phyloP scores from a whole-genome alignment of 441 rosid genomes.

The Kokia cookei region DNA sequence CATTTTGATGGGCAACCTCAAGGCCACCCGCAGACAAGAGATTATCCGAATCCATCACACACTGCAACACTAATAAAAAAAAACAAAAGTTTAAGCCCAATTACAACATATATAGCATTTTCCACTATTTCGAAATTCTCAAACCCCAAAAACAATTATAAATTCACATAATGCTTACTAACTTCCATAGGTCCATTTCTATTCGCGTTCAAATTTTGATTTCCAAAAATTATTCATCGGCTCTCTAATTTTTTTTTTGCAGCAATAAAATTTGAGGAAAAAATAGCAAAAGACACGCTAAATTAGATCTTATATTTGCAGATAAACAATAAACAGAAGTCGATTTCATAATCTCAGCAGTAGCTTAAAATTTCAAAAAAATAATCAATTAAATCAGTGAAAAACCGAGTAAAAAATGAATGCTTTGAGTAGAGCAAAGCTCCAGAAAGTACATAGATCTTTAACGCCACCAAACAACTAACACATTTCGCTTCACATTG shows the following conservation, averaged over 20 bases:
- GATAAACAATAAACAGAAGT: not conserved
- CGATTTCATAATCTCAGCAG: not conserved
- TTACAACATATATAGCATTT: not conserved
- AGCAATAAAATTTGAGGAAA: not conserved
- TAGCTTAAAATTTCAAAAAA: not conserved
- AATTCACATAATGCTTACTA: not conserved
- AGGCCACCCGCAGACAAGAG: conserved; percentile 32
- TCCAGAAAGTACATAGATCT: conserved; percentile 15
- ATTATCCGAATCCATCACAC: conserved; percentile 56
- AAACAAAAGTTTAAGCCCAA: conserved; percentile 5
- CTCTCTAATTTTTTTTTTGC: not conserved
- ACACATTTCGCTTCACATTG: conserved; percentile 19
- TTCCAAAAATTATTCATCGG: not conserved
- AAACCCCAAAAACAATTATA: not conserved
- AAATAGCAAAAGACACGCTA: not conserved
- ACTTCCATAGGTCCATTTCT: not conserved
- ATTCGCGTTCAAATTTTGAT: not conserved
- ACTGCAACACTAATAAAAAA: conserved; percentile 23
- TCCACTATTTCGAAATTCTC: not conserved
- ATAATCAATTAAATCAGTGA: conserved; percentile 3
- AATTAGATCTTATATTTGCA: not conserved
- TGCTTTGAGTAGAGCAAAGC: not conserved
- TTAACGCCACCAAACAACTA: not conserved
- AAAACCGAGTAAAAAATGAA: not conserved
- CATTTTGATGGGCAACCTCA: conserved; percentile 51